Base-by-base conservation (phyloP, 164 flowering plant genomes). In the Liriodendron chinense region DNA sequence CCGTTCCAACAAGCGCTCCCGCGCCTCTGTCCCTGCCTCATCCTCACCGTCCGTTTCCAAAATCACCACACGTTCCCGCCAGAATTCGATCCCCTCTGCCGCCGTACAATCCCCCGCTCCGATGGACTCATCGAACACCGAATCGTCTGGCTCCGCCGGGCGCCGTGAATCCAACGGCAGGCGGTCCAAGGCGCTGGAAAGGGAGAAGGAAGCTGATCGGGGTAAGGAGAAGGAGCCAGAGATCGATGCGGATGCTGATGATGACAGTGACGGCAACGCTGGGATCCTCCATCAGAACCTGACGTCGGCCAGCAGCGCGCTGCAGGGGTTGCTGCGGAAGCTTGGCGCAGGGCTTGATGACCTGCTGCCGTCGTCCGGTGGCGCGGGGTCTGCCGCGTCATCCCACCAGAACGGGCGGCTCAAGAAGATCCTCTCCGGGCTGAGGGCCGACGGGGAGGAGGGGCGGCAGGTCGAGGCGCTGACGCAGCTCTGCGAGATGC, bases 331-430 rank as follows among this genome's bases (percentile, higher is more conserved):
- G 67, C 81, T 94, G 4, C 71, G 97, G 75, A 96, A 92, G 76
- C 85, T 96, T 1, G 99, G 99, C 6, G 98, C 98, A 0, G 99
- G 99, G 22, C 75, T 96, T 67, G 99, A 96, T 76, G 99, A 96
- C 81, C 74, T 96, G 68, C 83, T 94, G 22, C 99, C 97, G 0
- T 88, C 97, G 0, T 85, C 96, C 0, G 43, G 43, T 34, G 92
- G 82, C 0, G 80, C 88, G 67, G 90, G 84, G 2, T 86, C 96
- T 0, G 89, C 88, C 0, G 82, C 94, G 0, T 83, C 92, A 0
- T 96, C 99, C 5, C 98, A 93, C 48, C 97, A 91, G 84, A 93
- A 85, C 49, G 98, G 98, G 25, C 78, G 98, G 80, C 80, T 96
- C 57, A 94, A 96, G 87, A 96, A 96, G 90, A 90, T 96, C 28